Base-by-base conservation (phyloP, 2,329 filamentous ascomycete species). In the Emergomyces orientalis region DNA sequence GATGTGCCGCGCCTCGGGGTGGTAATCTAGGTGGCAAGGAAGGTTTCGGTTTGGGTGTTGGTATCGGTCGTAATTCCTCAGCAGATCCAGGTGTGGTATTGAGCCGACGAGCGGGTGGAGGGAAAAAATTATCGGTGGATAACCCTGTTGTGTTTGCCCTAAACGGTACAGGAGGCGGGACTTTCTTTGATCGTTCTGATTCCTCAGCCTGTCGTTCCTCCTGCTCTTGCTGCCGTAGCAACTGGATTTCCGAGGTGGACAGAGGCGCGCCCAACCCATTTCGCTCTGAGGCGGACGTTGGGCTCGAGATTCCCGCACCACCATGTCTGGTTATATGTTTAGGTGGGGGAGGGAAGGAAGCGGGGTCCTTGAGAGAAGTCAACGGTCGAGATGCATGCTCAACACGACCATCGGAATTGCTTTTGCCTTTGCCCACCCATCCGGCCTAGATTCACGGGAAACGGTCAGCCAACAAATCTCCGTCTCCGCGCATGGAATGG, bases 281-380 rank as follows among this genome's bases (percentile, higher is more conserved):
- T 73, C 70, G 61, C 78, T 74, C 22, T 32, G 79, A 75, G 14
- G 79, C 76, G 17, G 52, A 25, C 17, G 78, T 77, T 55, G 79
- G 71, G 60, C 79, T 78, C 37, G 77, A 73, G 17, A 79, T 69
- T 2, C 79, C 75, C 2, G 79, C 75, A 17, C 74, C 75, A 63
- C 78, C 76, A 71, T 82, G 76, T 66, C 80, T 81, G 59, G 79
- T 78, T 63, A 79, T 74, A 65, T 84, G 88, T 69, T 85, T 92
- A 0, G 91, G 91, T 32, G 91, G 91, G 30, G 91, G 90, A 1
- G 84, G 90, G 72, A 96, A 96, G 19, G 85, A 83, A 0, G 84
- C 74, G 0, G 90, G 91, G 71, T 96, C 91, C 72, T 85, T 86
- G 37, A 96, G 81, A 3, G 84, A 81, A 9, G 85, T 80, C 52